Base-by-base conservation (phyloP, 2,329 filamentous ascomycete species). In the Pestalotiopsis sp. region DNA sequence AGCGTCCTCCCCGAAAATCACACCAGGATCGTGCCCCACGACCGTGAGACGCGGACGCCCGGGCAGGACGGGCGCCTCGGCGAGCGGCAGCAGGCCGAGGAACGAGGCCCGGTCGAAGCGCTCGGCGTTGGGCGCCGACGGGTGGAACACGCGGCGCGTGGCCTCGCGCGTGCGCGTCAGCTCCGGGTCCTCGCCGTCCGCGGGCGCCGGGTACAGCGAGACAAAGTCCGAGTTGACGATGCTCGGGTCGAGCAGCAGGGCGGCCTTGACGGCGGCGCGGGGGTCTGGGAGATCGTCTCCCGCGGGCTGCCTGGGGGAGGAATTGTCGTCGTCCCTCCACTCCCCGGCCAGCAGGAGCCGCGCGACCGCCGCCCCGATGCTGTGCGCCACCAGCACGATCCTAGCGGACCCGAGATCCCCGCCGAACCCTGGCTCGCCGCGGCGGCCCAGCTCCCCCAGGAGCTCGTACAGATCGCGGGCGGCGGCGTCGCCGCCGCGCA, bases 181-280 rank as follows among this genome's bases (percentile, higher is more conserved):
- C 27, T 65, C 64, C 17, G 38, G 41, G 4, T 45, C 45, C 27
- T 65, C 64, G 31, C 36, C 64, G 13, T 65, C 64, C 2, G 23
- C 23, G 25, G 64, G 64, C 49, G 41, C 20, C 27, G 64, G 64
- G 17, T 25, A 65, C 64, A 65, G 25, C 14, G 64, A 65, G 45
- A 65, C 64, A 25, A 65, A 65, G 41, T 65, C 64, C n/a, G 20
- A 27, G 49, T 65, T 65, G 23, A 65, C 64, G 9, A 52, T 45
- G 49, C 64, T 65, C 20, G 64, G 64, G 31, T 65, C 64, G 13
- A 65, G 31, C 20, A 55, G 31, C 6, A 65, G 45, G 7, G 45
- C 64, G 41, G 4, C 64, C 31, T 13, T 11, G 49, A 57, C 25
- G 25, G 38, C 27, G 6, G 25, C 14, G 2, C 13, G 20, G 20